A percentile compares a stretch with the other conserved stretches of the same genome.
Conservation (phyloP, 2,329 filamentous ascomycete genomes). For the Rutstroemia sydowiana region DNA sequence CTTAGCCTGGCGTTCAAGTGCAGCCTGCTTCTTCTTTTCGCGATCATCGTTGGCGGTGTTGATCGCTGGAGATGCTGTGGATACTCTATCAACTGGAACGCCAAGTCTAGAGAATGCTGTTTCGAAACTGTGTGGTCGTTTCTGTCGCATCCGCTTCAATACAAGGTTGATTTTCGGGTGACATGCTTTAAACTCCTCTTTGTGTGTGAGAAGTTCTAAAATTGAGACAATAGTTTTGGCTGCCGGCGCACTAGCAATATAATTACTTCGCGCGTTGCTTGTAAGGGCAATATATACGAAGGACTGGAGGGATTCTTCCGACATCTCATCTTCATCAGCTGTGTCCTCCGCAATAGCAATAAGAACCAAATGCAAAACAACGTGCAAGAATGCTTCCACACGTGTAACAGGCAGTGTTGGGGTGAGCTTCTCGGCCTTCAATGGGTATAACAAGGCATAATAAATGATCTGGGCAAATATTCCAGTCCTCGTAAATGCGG, state of each 20-base stretch:
- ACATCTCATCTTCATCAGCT: slow-evolving; percentile 45
- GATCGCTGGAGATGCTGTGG: slow-evolving; percentile 73
- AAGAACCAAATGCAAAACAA: slow-evolving; percentile 79
- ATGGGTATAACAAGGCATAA: slow-evolving; percentile 75
- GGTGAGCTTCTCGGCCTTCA: slow-evolving; percentile 60
- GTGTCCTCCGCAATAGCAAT: slow-evolving; percentile 81
- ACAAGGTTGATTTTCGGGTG: slow-evolving; percentile 80
- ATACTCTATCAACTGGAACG: slow-evolving; percentile 69
- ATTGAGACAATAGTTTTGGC: slow-evolving; percentile 58
- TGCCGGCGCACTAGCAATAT: slow-evolving; percentile 47
- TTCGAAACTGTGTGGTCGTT: slow-evolving; percentile 66
- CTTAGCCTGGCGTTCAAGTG: slow-evolving; percentile 78
- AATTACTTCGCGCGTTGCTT: slow-evolving; percentile 54
- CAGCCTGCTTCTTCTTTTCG: slow-evolving; percentile 83
- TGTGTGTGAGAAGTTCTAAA: slow-evolving; percentile 54
- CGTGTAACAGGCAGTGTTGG: slow-evolving; percentile 73
- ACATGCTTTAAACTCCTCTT: slow-evolving; percentile 72
- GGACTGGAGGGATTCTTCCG: slow-evolving; percentile 46
- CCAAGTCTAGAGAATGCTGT: slow-evolving; percentile 56
- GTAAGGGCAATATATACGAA: slow-evolving; percentile 68
- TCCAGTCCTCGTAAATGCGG: slow-evolving; percentile 73
- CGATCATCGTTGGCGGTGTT: slow-evolving; percentile 52
- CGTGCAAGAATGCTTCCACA: slow-evolving; percentile 85
- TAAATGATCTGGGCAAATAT: slow-evolving; percentile 88
- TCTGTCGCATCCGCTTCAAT: slow-evolving; percentile 77